Percentiles rank a stretch among this genome's conserved stretches.
Evolutionary conservation across 805 yeast species (phyloP).

Genomic region (Peterozyma xylosa): DNA sequence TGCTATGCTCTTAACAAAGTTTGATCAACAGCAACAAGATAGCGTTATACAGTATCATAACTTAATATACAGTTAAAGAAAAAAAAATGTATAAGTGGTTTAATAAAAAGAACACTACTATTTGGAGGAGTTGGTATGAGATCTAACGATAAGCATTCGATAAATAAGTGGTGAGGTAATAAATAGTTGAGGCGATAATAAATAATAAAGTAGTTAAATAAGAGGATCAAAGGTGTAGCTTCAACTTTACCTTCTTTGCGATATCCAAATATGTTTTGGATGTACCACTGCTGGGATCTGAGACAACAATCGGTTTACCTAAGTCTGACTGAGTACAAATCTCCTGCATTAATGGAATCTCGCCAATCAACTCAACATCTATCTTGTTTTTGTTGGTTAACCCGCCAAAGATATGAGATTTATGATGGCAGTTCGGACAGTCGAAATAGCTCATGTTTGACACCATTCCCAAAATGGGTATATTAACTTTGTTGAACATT

Average conservation of each 20-base stretch:
- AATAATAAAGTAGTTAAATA: too few relatives aligned
- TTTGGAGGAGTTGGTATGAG: too few relatives aligned
- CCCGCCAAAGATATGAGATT: slow-evolving; percentile 66
- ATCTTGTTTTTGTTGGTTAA: slow-evolving; percentile 45
- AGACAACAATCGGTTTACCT: slow-evolving; percentile 57
- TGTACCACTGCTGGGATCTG: slow-evolving; percentile 26
- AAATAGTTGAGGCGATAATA: too few relatives aligned
- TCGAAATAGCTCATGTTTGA: slow-evolving; percentile 75
- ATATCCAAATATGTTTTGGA: slow-evolving; percentile 39
- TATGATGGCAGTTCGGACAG: slow-evolving; percentile 73
- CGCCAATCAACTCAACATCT: slow-evolving; percentile 48
- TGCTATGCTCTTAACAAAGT: too few relatives aligned
- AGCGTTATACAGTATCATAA: too few relatives aligned
- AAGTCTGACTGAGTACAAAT: slow-evolving; percentile 56
- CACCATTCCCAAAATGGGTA: slow-evolving; percentile 69
- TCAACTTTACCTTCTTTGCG: slow-evolving; percentile 30
- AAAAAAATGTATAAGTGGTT: too few relatives aligned
- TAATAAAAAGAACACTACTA: too few relatives aligned
- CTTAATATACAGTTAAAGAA: too few relatives aligned
- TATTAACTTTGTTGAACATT: slow-evolving; percentile 65
- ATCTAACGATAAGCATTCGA: too few relatives aligned
- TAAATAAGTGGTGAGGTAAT: too few relatives aligned
- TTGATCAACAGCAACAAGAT: too few relatives aligned
- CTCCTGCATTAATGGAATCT: slow-evolving; percentile 56
- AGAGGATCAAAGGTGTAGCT: background rate